Evolutionary conservation across 495 filamentous ascomycete genomes (phyloP), one percentile per base, ranked within the genome.

Genomic region (Tuber borchii): DNA sequence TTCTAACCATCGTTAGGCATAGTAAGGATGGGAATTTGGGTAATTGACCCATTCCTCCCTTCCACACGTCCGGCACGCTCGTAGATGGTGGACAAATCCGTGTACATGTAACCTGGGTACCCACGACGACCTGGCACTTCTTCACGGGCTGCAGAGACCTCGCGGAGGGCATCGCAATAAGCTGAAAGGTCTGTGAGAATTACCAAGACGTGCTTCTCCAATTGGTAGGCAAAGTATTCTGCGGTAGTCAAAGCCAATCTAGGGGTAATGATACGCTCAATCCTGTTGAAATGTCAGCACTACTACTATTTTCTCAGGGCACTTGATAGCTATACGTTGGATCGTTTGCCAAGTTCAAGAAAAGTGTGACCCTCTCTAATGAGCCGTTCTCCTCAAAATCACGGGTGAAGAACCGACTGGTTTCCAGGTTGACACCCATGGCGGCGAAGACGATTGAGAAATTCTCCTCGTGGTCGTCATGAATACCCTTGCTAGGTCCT

Each of bases 61-160:
- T 96, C 88, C 43, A 99, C 96, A 90, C 96, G 96, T 82, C 96
- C 96, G 82, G 96, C 96, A 87, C 96, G 93, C 85, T 99, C 96
- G 87, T 99, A 99, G 82, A 99, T 95, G 81, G 96, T 99, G 71
- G 96, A 97, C 89, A 99, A 92, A 90, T 99, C 96, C 74, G 96
- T 99, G 88, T 99, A 99, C 96, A 99, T 99, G 88, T 99, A 99
- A 93, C 96, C 96, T 71, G 96, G 96, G 87, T 97, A 99, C 87
- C 96, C 96, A 89, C 96, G 94, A 85, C 96, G 95, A 88, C 96
- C 96, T 75, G 96, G 96, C 68, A 99, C 96, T 92, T 99, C 96
- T 89, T 99, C 96, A 85, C 96, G 89, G 61, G 96, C 96, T 69
- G 96, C 94, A 22, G 96, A 99, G 40, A 83, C 82, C 75, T 83